phyloP scores from a whole-genome alignment of 805 yeast genomes.

The Starmerella sirachaensis region DNA sequence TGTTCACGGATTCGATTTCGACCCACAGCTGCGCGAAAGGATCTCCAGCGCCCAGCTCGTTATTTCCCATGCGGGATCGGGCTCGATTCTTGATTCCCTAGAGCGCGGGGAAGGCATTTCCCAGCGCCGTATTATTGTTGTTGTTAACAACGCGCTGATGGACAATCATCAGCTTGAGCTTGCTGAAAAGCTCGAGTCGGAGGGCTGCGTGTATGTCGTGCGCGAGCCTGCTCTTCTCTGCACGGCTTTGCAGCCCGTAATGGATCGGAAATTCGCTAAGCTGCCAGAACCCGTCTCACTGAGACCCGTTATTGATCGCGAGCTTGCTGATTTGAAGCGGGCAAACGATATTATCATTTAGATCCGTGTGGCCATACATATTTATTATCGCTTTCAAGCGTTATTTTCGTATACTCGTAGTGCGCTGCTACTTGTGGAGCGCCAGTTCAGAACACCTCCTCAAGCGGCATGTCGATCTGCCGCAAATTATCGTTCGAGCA shows the following conservation, averaged over 20 bases:
- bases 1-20: slow-evolving; percentile 39
- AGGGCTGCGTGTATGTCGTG: background rate
- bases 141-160: slow-evolving; percentile 62
- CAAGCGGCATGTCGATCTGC: slow-evolving; percentile 51
- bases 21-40: slow-evolving; percentile 32
- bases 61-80: slow-evolving; percentile 85
- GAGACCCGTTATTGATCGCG: slow-evolving; percentile 1
- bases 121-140: slow-evolving; percentile 51
- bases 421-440: no score
- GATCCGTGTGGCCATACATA: background rate
- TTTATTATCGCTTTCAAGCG: background rate
- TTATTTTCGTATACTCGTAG: background rate
- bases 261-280: slow-evolving; percentile 2
- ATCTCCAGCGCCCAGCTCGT: slow-evolving; percentile 45
- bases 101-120: slow-evolving; percentile 27
- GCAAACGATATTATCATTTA: background rate
- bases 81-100: slow-evolving; percentile 64
- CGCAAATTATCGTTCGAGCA: slow-evolving; percentile 68
- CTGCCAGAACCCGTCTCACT: background rate
- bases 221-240: background rate
- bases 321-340: background rate
- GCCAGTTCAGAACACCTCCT: slow-evolving; percentile 8
- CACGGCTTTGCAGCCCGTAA: background rate
- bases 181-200: slow-evolving; percentile 39
- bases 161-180: slow-evolving; percentile 78